These are phyloP conservation scores for Lyophyllum semitale DNA, from an alignment of 768 basidiomycete genomes.

Conservation along the genomic window DNA sequence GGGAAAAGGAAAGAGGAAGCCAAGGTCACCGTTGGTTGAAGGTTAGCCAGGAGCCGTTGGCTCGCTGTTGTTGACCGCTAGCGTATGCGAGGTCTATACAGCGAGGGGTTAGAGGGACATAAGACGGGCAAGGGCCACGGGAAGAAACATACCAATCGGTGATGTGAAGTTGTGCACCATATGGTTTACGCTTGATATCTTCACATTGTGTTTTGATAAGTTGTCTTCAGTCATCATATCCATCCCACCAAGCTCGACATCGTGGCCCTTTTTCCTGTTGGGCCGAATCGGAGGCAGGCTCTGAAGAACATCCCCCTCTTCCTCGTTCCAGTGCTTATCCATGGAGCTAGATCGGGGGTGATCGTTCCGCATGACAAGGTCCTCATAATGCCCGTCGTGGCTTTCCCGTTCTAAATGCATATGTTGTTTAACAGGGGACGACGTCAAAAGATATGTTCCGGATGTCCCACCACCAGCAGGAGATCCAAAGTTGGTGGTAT, in stretches of 20 bases:
- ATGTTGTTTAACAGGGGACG: constrained; percentile 32
- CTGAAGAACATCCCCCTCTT: constrained; percentile 28
- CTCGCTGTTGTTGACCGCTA: constrained; percentile 5
- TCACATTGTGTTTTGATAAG: constrained; percentile 42
- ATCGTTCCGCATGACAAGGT: not conserved
- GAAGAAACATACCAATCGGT: constrained; percentile 56
- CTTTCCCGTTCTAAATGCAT: constrained; percentile 20
- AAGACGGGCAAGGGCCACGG: not conserved
- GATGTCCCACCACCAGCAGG: constrained; percentile 3
- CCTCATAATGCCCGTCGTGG: not conserved
- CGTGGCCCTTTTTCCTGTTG: constrained; percentile 41
- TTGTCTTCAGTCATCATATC: constrained; percentile 42
- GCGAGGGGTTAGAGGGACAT: not conserved
- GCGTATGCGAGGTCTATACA: constrained; percentile 28
- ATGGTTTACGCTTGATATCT: constrained; percentile 41
- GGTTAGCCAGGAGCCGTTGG: constrained; percentile 30
- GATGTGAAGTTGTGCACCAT: constrained; percentile 68
- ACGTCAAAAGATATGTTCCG: constrained; percentile 34
- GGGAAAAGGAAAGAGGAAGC: not conserved
- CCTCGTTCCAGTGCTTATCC: constrained; percentile 28
- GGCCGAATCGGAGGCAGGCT: constrained; percentile 39
- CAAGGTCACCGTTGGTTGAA: constrained; percentile 29
- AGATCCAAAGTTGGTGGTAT: constrained; percentile 10
- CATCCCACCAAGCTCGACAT: constrained; percentile 37
- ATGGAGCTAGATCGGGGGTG: constrained; percentile 17